Percentiles rank a stretch among this genome's conserved stretches.
phyloP scores from a whole-genome alignment of 768 basidiomycete genomes.

The Termitomyces sp. region DNA sequence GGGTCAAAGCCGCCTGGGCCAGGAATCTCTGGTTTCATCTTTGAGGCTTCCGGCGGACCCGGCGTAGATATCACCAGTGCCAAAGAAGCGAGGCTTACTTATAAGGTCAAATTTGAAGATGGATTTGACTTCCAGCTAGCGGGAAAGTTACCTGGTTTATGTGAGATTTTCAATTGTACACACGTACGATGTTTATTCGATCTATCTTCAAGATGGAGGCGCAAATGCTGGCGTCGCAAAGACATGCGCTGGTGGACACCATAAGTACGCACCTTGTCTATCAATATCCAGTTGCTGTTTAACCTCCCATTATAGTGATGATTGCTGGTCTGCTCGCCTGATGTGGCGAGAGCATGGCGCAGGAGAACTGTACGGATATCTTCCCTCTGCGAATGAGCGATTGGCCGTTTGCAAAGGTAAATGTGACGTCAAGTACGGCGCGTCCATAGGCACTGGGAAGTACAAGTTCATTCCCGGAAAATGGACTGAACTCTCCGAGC shows the following conservation, averaged over 20 bases:
- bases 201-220: constrained; percentile 42
- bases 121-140: constrained; percentile 53
- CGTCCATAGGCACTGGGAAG: constrained; percentile 44
- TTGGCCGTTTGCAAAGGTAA: constrained; percentile 39
- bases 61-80: constrained; percentile 48
- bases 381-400: constrained; percentile 38
- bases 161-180: constrained; percentile 27
- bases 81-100: constrained; percentile 57
- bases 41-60: constrained; percentile 57
- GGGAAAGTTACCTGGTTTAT: constrained; percentile 69
- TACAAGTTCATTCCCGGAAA: constrained; percentile 43
- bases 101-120: constrained; percentile 47
- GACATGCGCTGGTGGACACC: constrained; percentile 56
- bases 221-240: constrained; percentile 36
- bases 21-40: constrained; percentile 19
- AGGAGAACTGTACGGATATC: constrained; percentile 68
- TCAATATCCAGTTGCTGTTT: neutral
- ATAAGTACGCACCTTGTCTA: constrained; percentile 1
- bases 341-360: constrained; percentile 60
- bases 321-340: constrained; percentile 59
- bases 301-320: constrained; percentile 25
- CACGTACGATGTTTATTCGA: neutral
- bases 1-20: constrained; percentile 5
- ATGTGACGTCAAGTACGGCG: constrained; percentile 35
- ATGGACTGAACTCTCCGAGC: constrained; percentile 49